A percentile compares a stretch with the other conserved stretches of the same genome.
Evolutionary conservation across 345 rosid species (phyloP).

Genomic region (Sonneratia caseolaris): DNA sequence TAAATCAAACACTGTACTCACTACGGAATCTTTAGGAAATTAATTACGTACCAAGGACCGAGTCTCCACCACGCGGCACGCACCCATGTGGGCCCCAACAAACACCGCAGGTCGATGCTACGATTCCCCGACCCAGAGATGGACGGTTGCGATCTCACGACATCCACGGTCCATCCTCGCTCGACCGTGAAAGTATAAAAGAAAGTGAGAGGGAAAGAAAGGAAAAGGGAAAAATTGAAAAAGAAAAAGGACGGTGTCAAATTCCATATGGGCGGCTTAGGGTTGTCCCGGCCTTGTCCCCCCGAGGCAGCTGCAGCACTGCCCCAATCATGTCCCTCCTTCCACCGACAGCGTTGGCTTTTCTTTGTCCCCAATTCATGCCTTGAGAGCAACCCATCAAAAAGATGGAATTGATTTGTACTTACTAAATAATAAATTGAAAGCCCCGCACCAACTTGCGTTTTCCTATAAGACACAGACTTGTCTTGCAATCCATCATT

Average conservation of each 20-base stretch:
- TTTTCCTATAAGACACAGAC: not conserved
- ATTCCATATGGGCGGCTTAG: slow-evolving; percentile 49
- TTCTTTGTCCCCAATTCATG: slow-evolving; percentile 63
- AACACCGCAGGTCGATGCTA: not conserved
- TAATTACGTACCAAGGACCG: not conserved
- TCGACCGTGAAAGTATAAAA: too few relatives aligned
- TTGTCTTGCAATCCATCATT: not conserved
- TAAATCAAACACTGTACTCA: too few relatives aligned
- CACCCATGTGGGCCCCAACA: slow-evolving; percentile 1
- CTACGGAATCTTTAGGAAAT: not conserved
- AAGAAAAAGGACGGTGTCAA: not conserved
- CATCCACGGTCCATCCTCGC: slow-evolving; percentile 11
- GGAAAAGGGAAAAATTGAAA: not conserved
- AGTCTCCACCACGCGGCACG: not conserved
- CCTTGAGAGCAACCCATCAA: slow-evolving; percentile 4
- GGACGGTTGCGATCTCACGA: slow-evolving; percentile 30
- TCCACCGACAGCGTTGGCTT: slow-evolving; percentile 72
- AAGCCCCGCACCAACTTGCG: not conserved
- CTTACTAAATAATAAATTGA: slow-evolving; percentile 14
- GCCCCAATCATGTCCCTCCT: slow-evolving; percentile 58
- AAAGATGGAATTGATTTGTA: too few relatives aligned
- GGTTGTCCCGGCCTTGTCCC: slow-evolving; percentile 75
- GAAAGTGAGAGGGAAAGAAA: too few relatives aligned
- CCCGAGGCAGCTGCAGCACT: slow-evolving; percentile 30
- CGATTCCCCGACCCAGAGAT: not conserved